Base-by-base conservation (phyloP, 495 filamentous ascomycete species). In the Daldinia concentrica region DNA sequence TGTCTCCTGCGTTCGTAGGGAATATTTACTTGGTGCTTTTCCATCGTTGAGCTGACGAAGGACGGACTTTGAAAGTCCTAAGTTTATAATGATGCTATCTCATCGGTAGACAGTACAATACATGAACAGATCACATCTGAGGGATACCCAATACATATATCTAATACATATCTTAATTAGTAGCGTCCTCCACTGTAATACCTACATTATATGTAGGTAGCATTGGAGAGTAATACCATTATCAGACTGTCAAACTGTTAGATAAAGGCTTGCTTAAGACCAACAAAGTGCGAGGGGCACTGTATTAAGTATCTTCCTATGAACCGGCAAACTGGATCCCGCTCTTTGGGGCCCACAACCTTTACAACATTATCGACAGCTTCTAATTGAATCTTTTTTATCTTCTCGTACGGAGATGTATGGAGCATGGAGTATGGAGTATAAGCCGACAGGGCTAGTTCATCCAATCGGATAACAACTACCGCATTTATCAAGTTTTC, bases 1-100 rank as follows among this genome's bases (percentile, higher is more conserved):
- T 36, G 56, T 15, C 22, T 60, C 24, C 37, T 29, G 12, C 24
- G 67, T 34, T 56, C 29, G 27, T 48, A 36, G 2, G 24, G 55
- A 15, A n/a, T 36, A 34, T 11, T 64, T 14, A 12, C 48, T 58
- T 39, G 61, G 6, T 48, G 27, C 37, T 70, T 70, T 29, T 64
- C 67, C 67, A 70, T 70, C 5, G 6, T 63, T 30, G 15, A 62
- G 29, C 29, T 29, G 3, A n/a, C 19, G 50, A 30, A 29, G 26
- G 14, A 30, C 26, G 19, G 17, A 36, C 34, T 36, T 48, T 24
- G n/a, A 19, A 24, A 48, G 43, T 24, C 43, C 43, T 11, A 11
- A 24, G 7, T 24, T 5, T 48, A 11, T 48, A 48, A 1, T 24
- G 19, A 48, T 48, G 43, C 9, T 48, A 24, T 24, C 43, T 12